These are phyloP conservation scores for Dendrobium catenatum DNA, from an alignment of 106 monocot species.

Conservation along the genomic window DNA sequence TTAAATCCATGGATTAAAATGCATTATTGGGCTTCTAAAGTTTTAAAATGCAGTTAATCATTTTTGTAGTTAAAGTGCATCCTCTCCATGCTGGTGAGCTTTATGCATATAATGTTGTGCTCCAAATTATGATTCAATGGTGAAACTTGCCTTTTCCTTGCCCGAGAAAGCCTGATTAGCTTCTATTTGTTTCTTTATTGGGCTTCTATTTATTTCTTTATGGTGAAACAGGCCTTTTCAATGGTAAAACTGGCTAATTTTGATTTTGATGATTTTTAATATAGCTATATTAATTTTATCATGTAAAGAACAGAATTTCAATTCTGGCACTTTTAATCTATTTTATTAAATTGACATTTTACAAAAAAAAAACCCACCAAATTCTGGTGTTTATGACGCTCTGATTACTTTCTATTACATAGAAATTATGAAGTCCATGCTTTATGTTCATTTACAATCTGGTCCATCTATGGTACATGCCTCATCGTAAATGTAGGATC, in stretches of 20 bases:
- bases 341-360: neutral
- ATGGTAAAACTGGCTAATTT: too few species aligned
- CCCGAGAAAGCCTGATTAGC: neutral
- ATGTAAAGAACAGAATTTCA: neutral
- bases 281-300: neutral
- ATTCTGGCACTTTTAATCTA: neutral
- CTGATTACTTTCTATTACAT: neutral
- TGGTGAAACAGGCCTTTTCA: too few species aligned
- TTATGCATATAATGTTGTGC: neutral
- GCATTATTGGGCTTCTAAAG: too few species aligned
- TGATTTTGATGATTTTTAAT: too few species aligned
- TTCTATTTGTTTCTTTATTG: too few species aligned
- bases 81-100: neutral
- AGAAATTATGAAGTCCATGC: neutral
- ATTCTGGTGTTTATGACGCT: neutral
- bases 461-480: neutral
- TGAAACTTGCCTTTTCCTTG: neutral
- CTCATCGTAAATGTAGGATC: neutral
- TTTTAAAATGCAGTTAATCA: too few species aligned
- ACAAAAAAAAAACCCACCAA: neutral
- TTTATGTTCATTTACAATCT: neutral
- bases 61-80: neutral
- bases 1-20: too few species aligned
- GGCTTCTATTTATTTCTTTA: too few species aligned
- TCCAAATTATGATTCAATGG: neutral